These are phyloP conservation scores for Ophiostoma novo-ulmi DNA, from an alignment of 2,329 filamentous ascomycete genomes.

Conservation along the genomic window DNA sequence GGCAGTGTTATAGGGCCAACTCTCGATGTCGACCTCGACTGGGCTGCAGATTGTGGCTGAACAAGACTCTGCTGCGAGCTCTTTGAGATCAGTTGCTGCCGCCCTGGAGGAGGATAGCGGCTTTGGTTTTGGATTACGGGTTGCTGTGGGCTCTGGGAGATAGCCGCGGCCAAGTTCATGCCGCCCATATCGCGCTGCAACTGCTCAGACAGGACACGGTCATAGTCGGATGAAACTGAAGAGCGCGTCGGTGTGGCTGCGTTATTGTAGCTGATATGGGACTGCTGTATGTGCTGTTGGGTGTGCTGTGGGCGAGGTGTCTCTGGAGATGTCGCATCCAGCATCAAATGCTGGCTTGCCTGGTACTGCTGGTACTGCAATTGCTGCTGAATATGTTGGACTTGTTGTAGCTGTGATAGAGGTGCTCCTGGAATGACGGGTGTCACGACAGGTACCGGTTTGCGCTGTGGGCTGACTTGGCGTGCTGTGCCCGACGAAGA, in stretches of 20 bases:
- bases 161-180: conserved; percentile 46
- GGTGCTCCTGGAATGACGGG: conserved; percentile 14
- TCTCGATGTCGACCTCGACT: conserved; percentile 38
- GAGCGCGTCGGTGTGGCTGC: conserved; percentile 32
- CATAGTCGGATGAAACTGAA: conserved; percentile 54
- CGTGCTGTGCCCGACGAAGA: conserved; percentile 40
- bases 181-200: conserved; percentile 58
- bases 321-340: conserved; percentile 35
- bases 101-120: conserved; percentile 22
- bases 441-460: conserved; percentile 40
- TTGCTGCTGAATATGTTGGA: conserved; percentile 24
- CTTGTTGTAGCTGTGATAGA: conserved; percentile 32
- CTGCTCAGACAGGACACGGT: conserved; percentile 56
- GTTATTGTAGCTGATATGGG: conserved; percentile 36
- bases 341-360: conserved; percentile 29
- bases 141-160: conserved; percentile 25
- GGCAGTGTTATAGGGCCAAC: conserved; percentile 42
- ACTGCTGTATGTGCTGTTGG: conserved; percentile 29
- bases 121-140: conserved; percentile 4
- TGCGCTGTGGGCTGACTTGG: conserved; percentile 57
- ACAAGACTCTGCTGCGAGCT: conserved; percentile 37
- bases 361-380: conserved; percentile 21
- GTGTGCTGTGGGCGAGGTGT: conserved; percentile 27
- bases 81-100: conserved; percentile 30
- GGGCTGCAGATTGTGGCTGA: conserved; percentile 21